Evolutionary conservation across 2,329 filamentous ascomycete species (phyloP), one percentile per base, ranked within the genome.

Genomic region (Fusarium phyllophilum): DNA sequence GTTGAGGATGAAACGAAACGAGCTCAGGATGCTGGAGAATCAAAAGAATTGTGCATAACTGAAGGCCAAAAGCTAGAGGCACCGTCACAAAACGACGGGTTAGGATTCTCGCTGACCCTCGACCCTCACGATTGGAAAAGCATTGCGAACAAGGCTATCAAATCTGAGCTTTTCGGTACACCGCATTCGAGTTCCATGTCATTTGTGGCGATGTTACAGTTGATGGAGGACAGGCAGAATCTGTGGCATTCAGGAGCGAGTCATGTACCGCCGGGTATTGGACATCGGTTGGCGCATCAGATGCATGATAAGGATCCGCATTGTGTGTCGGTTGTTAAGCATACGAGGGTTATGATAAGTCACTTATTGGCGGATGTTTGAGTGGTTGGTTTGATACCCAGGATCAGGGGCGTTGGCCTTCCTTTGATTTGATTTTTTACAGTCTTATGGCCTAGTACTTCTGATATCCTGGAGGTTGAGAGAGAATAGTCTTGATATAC

Each of bases 211-310:
- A 61, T 78, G 68, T 26, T 78, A 34, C 74, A 77, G 46, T 42
- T 72, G 42, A 77, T 78, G 77, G 77, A 78, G 36, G 68, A 78
- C 20, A 73, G 77, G 14, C 77, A 78, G 31, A 45, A 66, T 3
- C 31, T 58, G 8, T 78, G 77, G 77, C 77, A 78, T 36, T 78
- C 77, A 17, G 77, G 77, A 2, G 51, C 54, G 6, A 34, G 66
- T 10, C 62, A 60, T 34, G 38, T 65, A 14, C 61, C 55, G 3
- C 59, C 38, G 8, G 65, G 70, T 11, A 70, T 66, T 24, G 71
- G 48, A 2, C 60, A 49, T 20, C 45, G 42, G 8, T 29, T 68
- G 56, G 36, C 55, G 7, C 68, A 74, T 39, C 72, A 74, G 39
- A 49, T 45, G 17, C 60, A 66, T 38, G 69, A 63, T 26, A 75